Evolutionary conservation across 192 early-diverging fungal species (phyloP), one percentile per base, ranked within the genome.

Genomic region (Podila verticillata): DNA sequence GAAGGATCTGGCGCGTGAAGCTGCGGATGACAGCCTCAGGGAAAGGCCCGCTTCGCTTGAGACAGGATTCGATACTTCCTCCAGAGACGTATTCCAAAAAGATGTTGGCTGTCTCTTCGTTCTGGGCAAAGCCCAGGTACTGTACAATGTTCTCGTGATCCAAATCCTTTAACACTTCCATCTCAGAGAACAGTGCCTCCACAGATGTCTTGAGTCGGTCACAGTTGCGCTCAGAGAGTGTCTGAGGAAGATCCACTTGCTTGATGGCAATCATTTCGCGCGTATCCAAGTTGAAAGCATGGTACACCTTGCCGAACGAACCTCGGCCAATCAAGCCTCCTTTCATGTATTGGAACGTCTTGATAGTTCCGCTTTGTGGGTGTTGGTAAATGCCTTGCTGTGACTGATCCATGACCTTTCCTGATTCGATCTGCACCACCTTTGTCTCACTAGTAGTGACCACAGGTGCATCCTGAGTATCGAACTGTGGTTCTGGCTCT

Each of bases 21-120:
- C 85, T 91, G 28, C 90, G 85, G 44, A 94, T 89, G 0, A 94
- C 85, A 15, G 91, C 81, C 54, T 95, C 94, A 8, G 90, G 88
- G 75, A 95, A 89, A 48, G 88, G 84, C 10, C 93, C 93, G 66
- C 89, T 88, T 66, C 91, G 87, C 71, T 89, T 88, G 62, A 98
- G 83, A 71, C 93, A 87, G 24, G 87, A 91, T 24, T 95, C 85
- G 60, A 99, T 91, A 17, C 93, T 93, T 19, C 97, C 97, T 65
- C 97, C 97, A 15, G 95, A 90, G 51, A 99, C 96, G 75, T 99
- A 99, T 85, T 99, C 97, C 56, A 99, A 84, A 81, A 98, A 98
- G 70, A 99, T 96, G 85, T 97, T 96, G 67, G 97, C 88, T 5
- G 87, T 84, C 12, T 85, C 85, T 10, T 88, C 87, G 20, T 89